Conservation (phyloP, 441 rosid species). For the Adansonia rubrostipa region DNA sequence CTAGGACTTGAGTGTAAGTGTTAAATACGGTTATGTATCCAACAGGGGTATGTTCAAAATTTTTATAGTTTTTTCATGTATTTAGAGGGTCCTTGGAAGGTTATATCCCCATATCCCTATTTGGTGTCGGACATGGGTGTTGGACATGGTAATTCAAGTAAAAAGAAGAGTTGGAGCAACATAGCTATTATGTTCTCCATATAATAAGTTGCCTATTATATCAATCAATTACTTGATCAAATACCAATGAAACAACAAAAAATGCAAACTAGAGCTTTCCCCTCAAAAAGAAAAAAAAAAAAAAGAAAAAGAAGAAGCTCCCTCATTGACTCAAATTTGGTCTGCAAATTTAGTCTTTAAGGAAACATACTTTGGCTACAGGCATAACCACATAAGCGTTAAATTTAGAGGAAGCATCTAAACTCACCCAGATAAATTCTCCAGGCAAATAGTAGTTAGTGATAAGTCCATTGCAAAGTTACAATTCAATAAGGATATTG, state of each 20-base stretch:
- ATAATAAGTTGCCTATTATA: not conserved
- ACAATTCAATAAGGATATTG: not conserved
- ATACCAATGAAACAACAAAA: constrained; percentile 3
- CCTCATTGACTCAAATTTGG: constrained; percentile 11
- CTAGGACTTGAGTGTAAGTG: no score
- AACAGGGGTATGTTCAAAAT: no score
- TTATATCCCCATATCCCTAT: no score
- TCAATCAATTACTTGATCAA: not conserved
- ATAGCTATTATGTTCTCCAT: not conserved
- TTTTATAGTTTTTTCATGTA: no score
- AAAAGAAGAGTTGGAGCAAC: no score
- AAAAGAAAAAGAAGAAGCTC: not conserved
- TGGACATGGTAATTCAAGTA: no score
- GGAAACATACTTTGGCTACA: not conserved
- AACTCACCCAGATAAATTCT: not conserved
- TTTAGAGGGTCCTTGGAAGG: no score
- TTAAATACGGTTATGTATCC: no score
- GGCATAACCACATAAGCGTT: not conserved
- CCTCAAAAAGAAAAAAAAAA: no score
- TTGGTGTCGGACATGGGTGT: no score
- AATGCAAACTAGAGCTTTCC: not conserved
- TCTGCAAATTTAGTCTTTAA: not conserved
- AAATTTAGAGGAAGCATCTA: not conserved
- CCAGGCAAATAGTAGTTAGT: not conserved
- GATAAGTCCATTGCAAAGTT: not conserved